These are phyloP conservation scores for Malania oleifera DNA, from an alignment of 164 flowering plant species.

Conservation along the genomic window DNA sequence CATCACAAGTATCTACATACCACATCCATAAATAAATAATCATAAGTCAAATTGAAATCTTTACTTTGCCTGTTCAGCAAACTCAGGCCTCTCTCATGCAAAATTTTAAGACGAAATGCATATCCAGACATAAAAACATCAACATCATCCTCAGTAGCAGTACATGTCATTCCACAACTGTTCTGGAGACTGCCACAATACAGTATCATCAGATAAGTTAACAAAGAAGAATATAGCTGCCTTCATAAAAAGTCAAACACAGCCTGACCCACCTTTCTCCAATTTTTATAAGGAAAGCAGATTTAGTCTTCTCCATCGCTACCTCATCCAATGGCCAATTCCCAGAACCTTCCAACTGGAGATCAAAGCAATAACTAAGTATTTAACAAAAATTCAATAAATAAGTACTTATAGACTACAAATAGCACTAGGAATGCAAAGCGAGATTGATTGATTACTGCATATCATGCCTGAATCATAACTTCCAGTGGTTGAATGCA, in stretches of 20 bases:
- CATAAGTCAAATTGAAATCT: not conserved
- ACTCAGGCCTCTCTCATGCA: conserved; percentile 79
- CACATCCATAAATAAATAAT: not conserved
- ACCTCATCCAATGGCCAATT: conserved; percentile 87
- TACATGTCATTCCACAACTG: conserved; percentile 53
- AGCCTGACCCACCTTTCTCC: conserved; percentile 63
- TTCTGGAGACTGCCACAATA: conserved; percentile 59
- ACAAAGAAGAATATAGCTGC: not conserved
- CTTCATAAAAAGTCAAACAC: not conserved
- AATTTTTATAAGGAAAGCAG: conserved; percentile 82
- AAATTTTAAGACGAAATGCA: conserved; percentile 82
- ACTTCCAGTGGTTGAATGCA: conserved; percentile 81
- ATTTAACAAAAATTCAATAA: conserved; percentile 1
- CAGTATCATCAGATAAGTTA: conserved; percentile 14
- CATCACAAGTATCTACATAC: conserved; percentile 1
- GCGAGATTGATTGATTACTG: not conserved
- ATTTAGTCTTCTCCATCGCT: conserved; percentile 81
- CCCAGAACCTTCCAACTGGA: conserved; percentile 95
- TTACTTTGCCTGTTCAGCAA: conserved; percentile 57
- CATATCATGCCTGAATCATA: conserved; percentile 68
- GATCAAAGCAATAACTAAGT: conserved; percentile 8
- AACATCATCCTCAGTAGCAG: conserved; percentile 73
- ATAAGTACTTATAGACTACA: too few species aligned
- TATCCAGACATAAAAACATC: conserved; percentile 80
- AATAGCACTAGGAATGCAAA: too few species aligned